phyloP scores from a whole-genome alignment of 2,329 filamentous ascomycete genomes.

The Penicillium sp. region DNA sequence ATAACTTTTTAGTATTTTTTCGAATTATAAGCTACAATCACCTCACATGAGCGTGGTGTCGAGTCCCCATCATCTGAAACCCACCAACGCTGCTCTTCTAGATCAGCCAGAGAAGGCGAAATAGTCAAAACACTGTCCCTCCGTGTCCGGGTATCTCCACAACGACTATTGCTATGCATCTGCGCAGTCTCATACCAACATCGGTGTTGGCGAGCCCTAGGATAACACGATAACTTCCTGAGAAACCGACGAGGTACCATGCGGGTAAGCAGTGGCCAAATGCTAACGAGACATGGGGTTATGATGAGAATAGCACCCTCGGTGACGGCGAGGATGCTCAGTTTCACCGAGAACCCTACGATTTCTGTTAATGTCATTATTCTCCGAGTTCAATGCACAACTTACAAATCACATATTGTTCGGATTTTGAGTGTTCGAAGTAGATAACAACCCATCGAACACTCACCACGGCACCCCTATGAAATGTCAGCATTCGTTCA shows the following conservation, averaged over 20 bases:
- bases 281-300: slow-evolving; percentile 19
- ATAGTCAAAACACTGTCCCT: neutral
- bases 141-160: neutral
- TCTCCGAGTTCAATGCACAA: neutral
- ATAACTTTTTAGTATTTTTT: slow-evolving; percentile 1
- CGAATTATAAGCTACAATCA: neutral
- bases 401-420: slow-evolving; percentile 16
- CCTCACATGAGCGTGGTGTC: neutral
- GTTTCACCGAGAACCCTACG: slow-evolving; percentile 17
- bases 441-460: slow-evolving; percentile 17
- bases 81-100: slow-evolving; percentile 15
- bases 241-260: slow-evolving; percentile 1
- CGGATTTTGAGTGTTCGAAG: slow-evolving; percentile 1
- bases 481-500: neutral
- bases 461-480: slow-evolving; percentile 20
- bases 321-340: slow-evolving; percentile 18
- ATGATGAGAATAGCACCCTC: slow-evolving; percentile 23
- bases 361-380: neutral
- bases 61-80: slow-evolving; percentile 2
- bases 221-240: neutral
- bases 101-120: slow-evolving; percentile 12
- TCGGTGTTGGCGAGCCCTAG: neutral
- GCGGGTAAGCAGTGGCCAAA: slow-evolving; percentile 19
- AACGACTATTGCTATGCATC: neutral
- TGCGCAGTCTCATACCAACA: slow-evolving; percentile 9